A percentile compares a stretch with the other conserved stretches of the same genome.
phyloP scores from a whole-genome alignment of 345 rosid species.

The Reutealis trisperma region DNA sequence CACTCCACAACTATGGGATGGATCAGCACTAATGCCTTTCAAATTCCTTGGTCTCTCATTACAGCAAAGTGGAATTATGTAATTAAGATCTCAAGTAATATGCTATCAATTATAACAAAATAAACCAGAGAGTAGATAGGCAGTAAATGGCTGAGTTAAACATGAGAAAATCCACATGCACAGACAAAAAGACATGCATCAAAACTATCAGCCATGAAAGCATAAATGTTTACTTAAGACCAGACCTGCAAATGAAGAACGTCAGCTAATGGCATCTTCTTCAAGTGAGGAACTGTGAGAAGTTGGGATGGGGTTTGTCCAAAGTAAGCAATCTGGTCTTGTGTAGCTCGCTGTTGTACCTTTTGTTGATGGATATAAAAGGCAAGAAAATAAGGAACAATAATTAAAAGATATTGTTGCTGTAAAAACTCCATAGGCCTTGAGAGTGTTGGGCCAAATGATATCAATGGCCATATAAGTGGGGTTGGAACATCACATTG shows the following conservation, averaged over 20 bases:
- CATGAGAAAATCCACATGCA: not conserved
- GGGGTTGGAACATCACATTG: too few species aligned
- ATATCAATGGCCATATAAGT: too few species aligned
- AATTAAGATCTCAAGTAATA: not conserved
- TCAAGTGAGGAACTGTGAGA: conserved; percentile 79
- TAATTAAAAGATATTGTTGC: conserved; percentile 17
- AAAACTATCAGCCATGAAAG: not conserved
- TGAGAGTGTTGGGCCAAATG: too few species aligned
- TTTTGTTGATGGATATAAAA: conserved; percentile 33
- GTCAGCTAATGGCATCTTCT: conserved; percentile 73
- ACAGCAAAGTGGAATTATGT: not conserved
- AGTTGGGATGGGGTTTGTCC: conserved; percentile 99
- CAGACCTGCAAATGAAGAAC: conserved; percentile 90
- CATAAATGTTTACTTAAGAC: conserved; percentile 9
- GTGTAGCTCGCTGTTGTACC: conserved; percentile 91
- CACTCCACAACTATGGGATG: not conserved
- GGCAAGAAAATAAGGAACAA: conserved; percentile 18
- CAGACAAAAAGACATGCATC: not conserved
- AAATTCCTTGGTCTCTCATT: conserved; percentile 1
- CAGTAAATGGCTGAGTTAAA: not conserved
- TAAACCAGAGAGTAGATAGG: not conserved
- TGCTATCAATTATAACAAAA: not conserved
- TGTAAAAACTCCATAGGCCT: too few species aligned
- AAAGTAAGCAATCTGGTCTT: conserved; percentile 99
- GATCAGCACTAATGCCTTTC: not conserved